Percentiles rank a stretch among this genome's conserved stretches.
These are phyloP conservation scores for Ettlia oleoabundans DNA, from an alignment of 139 green algal genomes.

Conservation along the genomic window DNA sequence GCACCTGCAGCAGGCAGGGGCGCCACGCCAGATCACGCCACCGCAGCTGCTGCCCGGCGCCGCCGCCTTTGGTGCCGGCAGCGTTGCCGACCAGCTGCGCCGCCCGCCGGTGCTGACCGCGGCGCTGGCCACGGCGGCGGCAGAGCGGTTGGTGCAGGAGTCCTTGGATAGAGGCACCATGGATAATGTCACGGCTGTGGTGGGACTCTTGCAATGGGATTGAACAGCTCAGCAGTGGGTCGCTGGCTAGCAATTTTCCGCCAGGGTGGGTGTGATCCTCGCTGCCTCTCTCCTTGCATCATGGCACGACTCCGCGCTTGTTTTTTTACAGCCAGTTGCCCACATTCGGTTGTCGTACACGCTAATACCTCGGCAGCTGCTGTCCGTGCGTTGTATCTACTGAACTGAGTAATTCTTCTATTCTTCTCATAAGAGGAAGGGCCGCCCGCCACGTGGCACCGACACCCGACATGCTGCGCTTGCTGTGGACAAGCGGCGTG, in stretches of 20 bases:
- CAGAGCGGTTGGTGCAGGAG: slow-evolving; percentile 36
- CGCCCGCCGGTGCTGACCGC: slow-evolving; percentile 6
- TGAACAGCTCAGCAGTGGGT: not conserved
- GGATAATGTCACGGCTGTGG: slow-evolving; percentile 58
- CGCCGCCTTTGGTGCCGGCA: not conserved
- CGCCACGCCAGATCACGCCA: slow-evolving; percentile 20
- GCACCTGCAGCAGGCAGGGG: slow-evolving; percentile 27
- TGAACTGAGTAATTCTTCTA: too few relatives aligned
- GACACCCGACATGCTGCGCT: too few relatives aligned
- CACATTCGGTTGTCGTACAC: too few relatives aligned
- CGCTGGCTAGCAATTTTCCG: not conserved
- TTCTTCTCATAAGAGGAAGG: too few relatives aligned
- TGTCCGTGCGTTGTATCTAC: too few relatives aligned
- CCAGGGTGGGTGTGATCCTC: not conserved
- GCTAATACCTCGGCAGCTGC: too few relatives aligned
- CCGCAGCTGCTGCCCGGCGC: slow-evolving; percentile 16
- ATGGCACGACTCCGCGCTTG: too few relatives aligned
- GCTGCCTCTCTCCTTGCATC: too few relatives aligned
- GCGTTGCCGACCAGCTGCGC: not conserved
- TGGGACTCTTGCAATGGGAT: slow-evolving; percentile 43
- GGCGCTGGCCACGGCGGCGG: slow-evolving; percentile 29
- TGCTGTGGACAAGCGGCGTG: too few relatives aligned
- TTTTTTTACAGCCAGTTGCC: too few relatives aligned
- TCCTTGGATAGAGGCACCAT: slow-evolving; percentile 40
- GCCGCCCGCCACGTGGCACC: too few relatives aligned